phyloP scores from a whole-genome alignment of 352 stramenopile genomes.

The Phytophthora pistaciae region DNA sequence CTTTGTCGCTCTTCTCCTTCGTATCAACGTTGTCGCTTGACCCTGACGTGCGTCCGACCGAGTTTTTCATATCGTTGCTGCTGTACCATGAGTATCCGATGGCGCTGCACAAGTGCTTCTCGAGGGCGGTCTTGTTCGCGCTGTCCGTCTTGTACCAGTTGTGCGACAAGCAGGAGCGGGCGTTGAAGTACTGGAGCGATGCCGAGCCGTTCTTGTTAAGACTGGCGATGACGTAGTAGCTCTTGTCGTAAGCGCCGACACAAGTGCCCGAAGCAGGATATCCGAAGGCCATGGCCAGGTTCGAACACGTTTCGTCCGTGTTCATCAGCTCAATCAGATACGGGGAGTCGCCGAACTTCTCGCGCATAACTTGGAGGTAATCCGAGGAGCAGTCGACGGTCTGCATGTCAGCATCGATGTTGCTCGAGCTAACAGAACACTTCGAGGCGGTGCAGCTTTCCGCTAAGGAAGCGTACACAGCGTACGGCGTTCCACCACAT shows the following conservation, averaged over 20 bases:
- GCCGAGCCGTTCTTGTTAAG: conserved; percentile 32
- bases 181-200: conserved; percentile 21
- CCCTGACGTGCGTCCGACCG: too few species aligned
- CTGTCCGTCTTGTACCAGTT: conserved; percentile 19
- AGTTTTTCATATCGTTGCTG: too few species aligned
- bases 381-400: conserved; percentile 28
- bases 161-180: conserved; percentile 12
- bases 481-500: conserved; percentile 26
- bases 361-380: too few species aligned
- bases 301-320: conserved; percentile 17
- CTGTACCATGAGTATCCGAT: too few species aligned
- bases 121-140: conserved; percentile 16
- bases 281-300: conserved; percentile 28
- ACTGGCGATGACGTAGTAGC: conserved; percentile 35
- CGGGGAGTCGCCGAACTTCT: conserved; percentile 28
- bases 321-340: conserved; percentile 33
- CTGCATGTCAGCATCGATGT: conserved; percentile 32
- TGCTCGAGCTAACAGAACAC: conserved; percentile 10
- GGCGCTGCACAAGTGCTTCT: too few species aligned
- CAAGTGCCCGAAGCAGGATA: conserved; percentile 32
- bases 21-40: too few species aligned
- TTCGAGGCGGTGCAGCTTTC: conserved; percentile 7
- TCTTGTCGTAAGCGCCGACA: conserved; percentile 30
- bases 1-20: too few species aligned
- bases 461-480: conserved; percentile 11